These are phyloP conservation scores for Buddleja alternifolia DNA, from an alignment of 257 asterid genomes.

Conservation along the genomic window DNA sequence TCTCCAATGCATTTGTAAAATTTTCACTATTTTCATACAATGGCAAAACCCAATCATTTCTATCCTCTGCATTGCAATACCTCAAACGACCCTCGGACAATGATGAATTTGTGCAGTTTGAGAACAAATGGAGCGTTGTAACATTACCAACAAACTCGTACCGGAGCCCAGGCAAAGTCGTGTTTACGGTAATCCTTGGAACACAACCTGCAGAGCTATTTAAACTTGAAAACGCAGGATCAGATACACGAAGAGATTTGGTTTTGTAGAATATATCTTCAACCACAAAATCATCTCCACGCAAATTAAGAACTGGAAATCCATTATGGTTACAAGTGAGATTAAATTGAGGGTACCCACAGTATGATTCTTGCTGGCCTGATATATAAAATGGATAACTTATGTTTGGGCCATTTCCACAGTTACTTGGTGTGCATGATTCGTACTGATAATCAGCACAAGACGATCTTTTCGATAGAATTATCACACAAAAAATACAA, in stretches of 20 bases:
- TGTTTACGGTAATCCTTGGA: conserved; percentile 40
- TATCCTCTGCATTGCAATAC: conserved; percentile 23
- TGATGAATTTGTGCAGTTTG: conserved; percentile 30
- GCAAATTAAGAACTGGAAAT: conserved; percentile 38
- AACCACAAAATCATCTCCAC: conserved; percentile 39
- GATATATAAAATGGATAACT: conserved; percentile 61
- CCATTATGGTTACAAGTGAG: conserved; percentile 41
- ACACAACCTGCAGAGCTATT: conserved; percentile 28
- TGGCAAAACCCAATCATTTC: conserved; percentile 33
- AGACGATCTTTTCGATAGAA: conserved; percentile 34
- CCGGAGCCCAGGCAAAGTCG: not conserved
- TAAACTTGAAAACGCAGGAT: conserved; percentile 27
- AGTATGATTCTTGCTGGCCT: conserved; percentile 40
- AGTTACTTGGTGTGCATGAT: conserved; percentile 44
- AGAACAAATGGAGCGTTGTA: conserved; percentile 42
- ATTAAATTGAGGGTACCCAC: conserved; percentile 50
- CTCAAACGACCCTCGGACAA: conserved; percentile 7
- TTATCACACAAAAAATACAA: conserved; percentile 34
- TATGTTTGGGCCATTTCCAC: conserved; percentile 48
- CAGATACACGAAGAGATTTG: conserved; percentile 28
- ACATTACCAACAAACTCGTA: not conserved
- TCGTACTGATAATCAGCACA: conserved; percentile 44
- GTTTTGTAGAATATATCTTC: conserved; percentile 37
- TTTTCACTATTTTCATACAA: conserved; percentile 34
- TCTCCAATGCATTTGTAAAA: conserved; percentile 31